Conservation (phyloP, 1,139 yeast species). For the Suhomyces panamericanus region DNA sequence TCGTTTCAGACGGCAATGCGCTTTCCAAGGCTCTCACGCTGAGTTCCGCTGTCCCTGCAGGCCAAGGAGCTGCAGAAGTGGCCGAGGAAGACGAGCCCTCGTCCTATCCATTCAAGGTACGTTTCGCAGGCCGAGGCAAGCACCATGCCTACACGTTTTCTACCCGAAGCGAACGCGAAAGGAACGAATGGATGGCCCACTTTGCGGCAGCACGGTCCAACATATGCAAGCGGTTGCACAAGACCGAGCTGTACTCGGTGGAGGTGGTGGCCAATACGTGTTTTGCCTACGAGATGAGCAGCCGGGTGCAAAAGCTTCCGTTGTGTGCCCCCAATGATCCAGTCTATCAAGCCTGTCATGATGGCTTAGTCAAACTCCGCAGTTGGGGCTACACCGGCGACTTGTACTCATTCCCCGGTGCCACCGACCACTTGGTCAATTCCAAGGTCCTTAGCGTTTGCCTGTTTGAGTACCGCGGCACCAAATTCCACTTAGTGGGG, state of each 20-base stretch:
- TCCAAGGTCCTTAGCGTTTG: constrained; percentile 31
- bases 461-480: constrained; percentile 28
- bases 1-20: constrained; percentile 22
- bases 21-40: constrained; percentile 20
- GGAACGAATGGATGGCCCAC: constrained; percentile 60
- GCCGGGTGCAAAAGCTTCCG: constrained; percentile 58
- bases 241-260: constrained; percentile 56
- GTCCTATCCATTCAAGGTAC: constrained; percentile 43
- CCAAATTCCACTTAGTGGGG: constrained; percentile 34
- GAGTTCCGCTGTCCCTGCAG: constrained; percentile 3
- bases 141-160: constrained; percentile 54
- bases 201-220: constrained; percentile 57
- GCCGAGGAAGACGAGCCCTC: constrained; percentile 26
- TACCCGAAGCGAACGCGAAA: constrained; percentile 53
- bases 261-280: constrained; percentile 56
- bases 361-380: constrained; percentile 24
- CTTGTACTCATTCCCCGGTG: constrained; percentile 25
- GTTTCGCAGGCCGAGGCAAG: constrained; percentile 49
- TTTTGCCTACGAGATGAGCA: constrained; percentile 63
- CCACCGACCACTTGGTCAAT: constrained; percentile 26
- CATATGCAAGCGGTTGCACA: constrained; percentile 45
- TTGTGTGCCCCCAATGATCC: constrained; percentile 65
- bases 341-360: constrained; percentile 47
- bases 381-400: constrained; percentile 30
- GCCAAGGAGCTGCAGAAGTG: constrained; percentile 1